Evolutionary conservation across 164 flowering plant species (phyloP), one percentile per base, ranked within the genome.

Genomic region (Dillenia suffruticosa): DNA sequence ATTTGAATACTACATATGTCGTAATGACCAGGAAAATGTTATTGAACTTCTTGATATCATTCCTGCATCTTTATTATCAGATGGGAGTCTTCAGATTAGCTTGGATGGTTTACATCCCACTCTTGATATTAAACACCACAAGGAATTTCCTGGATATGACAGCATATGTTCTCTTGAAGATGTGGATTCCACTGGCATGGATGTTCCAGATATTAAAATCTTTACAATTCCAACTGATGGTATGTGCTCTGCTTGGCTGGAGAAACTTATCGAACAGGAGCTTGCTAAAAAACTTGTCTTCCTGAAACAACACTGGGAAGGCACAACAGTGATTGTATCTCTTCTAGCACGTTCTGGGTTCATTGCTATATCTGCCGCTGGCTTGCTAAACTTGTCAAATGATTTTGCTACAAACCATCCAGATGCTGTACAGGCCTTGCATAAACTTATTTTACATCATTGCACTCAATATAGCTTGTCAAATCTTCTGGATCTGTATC

Each of bases 11-110:
- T 74, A 88, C 64, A 54, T 84, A 54, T 78, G 80, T 70, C 99
- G 82, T 68, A 85, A 86, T 75, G 77, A 95, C 68, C 87, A 92
- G 97, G 81, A 71, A 51, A 90, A 87, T 79, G 89, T 88, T 7
- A 72, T 72, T 14, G 79, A 71, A 68, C 89, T 95, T 44, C 65
- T 92, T 63, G 89, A 90, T 58, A 54, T 77, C 65, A 74, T 95
- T 70, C 99, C 99, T 66, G 15, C 69, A 26, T 75, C 74, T 64
- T 74, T 74, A 61, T 68, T 90, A 58, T 77, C 79, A 15, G 68
- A 67, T 64, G 88, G 86, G 70, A 82, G 64, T 62, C 85, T 95
- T 46, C 95, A 85, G 56, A 72, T 95, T 56, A 76, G 84, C 64
- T 72, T 85, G 78, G 87, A 83, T 74, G 75, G 73, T 64, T 47